Percentiles rank a stretch among this genome's conserved stretches.
phyloP scores from a whole-genome alignment of 2,329 filamentous ascomycete genomes.

The Sclerotinia subarctica region DNA sequence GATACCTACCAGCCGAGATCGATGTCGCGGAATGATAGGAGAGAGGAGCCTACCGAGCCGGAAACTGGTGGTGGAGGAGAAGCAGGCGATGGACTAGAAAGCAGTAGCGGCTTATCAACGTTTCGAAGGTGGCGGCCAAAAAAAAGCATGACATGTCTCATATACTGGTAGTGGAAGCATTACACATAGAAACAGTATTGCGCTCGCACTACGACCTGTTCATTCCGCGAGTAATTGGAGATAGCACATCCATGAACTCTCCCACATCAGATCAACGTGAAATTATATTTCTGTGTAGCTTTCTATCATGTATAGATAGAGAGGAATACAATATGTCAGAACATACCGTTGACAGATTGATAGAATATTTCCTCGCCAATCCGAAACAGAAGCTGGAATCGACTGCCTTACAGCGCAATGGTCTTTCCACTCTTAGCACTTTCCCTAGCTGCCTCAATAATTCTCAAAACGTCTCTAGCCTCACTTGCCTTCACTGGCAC shows the following conservation, averaged over 20 bases:
- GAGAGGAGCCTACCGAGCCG: no score
- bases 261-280: neutral
- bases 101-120: no score
- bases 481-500: slow-evolving; percentile 54
- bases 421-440: slow-evolving; percentile 49
- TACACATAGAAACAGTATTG: no score
- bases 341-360: neutral
- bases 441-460: slow-evolving; percentile 54
- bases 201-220: no score
- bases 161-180: no score
- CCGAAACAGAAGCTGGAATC: neutral
- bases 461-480: slow-evolving; percentile 51
- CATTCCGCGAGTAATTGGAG: neutral
- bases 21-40: no score
- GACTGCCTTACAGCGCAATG: neutral
- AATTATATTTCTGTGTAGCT: neutral
- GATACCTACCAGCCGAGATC: no score
- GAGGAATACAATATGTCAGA: neutral
- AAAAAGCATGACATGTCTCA: no score
- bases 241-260: neutral
- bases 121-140: no score
- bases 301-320: neutral
- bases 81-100: no score
- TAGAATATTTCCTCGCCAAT: neutral
- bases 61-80: no score